These are phyloP conservation scores for Podospora australis DNA, from an alignment of 495 filamentous ascomycete genomes.

Conservation along the genomic window DNA sequence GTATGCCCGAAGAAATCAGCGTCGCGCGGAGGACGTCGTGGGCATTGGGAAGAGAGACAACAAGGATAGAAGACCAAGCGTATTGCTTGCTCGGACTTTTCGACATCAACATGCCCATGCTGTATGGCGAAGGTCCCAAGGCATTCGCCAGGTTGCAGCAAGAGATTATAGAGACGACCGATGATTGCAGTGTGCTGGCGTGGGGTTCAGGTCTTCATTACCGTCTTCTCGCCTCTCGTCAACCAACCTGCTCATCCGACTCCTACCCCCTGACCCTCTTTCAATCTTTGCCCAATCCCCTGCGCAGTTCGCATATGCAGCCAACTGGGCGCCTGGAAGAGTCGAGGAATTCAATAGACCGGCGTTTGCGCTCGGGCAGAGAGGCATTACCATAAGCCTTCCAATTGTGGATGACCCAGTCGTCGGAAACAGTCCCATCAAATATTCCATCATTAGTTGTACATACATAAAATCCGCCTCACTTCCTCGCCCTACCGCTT, in stretches of 20 bases:
- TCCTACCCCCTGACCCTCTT: not conserved
- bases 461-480: too few species aligned
- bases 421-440: not conserved
- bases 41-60: slow-evolving; percentile 15
- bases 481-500: too few species aligned
- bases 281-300: not conserved
- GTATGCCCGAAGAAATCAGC: too few species aligned
- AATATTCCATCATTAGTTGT: not conserved
- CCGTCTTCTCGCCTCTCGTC: not conserved
- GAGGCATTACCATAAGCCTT: not conserved
- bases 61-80: slow-evolving; percentile 18
- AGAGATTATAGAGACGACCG: not conserved
- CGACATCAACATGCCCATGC: slow-evolving; percentile 10
- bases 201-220: not conserved
- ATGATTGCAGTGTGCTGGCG: slow-evolving; percentile 1
- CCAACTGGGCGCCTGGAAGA: not conserved
- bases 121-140: slow-evolving; percentile 12
- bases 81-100: slow-evolving; percentile 28
- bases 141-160: slow-evolving; percentile 11
- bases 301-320: not conserved
- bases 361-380: not conserved
- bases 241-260: not conserved
- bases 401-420: not conserved
- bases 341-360: not conserved
- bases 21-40: slow-evolving; percentile 22